A percentile compares a stretch with the other conserved stretches of the same genome.
Conservation (phyloP, 345 rosid genomes). For the Eutrema yunnanense region DNA sequence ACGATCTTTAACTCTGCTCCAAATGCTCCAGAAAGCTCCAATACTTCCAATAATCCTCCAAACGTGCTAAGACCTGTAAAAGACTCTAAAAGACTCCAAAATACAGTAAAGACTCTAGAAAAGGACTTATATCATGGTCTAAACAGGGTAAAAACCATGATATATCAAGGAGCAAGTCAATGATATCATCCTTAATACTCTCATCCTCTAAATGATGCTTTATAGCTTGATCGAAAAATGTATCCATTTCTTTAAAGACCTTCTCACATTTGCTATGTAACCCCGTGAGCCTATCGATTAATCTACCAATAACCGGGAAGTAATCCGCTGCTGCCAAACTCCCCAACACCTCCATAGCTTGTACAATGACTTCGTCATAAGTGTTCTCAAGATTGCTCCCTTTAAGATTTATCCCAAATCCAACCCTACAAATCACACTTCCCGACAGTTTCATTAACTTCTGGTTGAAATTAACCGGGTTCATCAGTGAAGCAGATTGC, state of each 20-base stretch:
- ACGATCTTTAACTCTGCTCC: too few species aligned
- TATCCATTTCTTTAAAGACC: constrained; percentile 23
- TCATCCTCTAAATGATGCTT: constrained; percentile 33
- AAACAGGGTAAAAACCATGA: too few species aligned
- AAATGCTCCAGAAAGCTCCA: too few species aligned
- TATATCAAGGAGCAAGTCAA: constrained; percentile 40
- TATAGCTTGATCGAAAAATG: constrained; percentile 33
- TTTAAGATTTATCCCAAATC: constrained; percentile 27
- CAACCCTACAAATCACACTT: constrained; percentile 24
- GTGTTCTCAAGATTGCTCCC: constrained; percentile 30
- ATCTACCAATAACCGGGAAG: constrained; percentile 34
- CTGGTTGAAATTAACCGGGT: constrained; percentile 19
- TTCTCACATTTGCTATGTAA: constrained; percentile 9
- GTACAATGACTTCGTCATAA: constrained; percentile 26
- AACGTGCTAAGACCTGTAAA: too few species aligned
- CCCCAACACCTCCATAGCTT: constrained; percentile 15
- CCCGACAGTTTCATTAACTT: constrained; percentile 17
- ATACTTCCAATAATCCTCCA: too few species aligned
- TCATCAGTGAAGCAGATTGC: constrained; percentile 15
- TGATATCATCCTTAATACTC: constrained; percentile 30
- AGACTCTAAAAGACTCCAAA: too few species aligned
- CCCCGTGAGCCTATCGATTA: constrained; percentile 35
- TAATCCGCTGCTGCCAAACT: constrained; percentile 31
- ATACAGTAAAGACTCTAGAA: too few species aligned
- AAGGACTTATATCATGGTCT: too few species aligned